Evolutionary conservation across 768 basidiomycete genomes (phyloP).

Genomic region (Lactifluus rugatus): DNA sequence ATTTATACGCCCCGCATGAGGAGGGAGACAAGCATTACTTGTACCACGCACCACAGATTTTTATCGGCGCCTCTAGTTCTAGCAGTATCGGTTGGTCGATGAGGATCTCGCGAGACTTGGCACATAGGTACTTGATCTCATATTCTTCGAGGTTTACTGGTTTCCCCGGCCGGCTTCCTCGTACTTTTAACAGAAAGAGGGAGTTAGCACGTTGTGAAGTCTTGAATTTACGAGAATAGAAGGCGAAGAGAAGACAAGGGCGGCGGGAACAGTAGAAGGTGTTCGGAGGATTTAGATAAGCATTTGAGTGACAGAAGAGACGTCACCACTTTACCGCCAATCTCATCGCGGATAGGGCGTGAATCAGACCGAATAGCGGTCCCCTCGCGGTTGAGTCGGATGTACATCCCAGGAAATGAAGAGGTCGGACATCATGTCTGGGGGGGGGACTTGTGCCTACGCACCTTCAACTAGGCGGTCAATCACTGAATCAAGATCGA

Average conservation of each 20-base stretch:
- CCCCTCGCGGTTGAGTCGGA: not conserved
- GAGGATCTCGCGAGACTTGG: constrained; percentile 96
- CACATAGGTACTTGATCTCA: constrained; percentile 98
- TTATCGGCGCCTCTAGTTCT: constrained; percentile 97
- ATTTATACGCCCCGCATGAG: not conserved
- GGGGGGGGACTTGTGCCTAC: constrained; percentile 25
- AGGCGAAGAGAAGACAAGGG: not conserved
- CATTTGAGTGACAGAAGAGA: not conserved
- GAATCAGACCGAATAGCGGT: not conserved
- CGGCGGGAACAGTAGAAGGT: not conserved
- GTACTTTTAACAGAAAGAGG: constrained; percentile 44
- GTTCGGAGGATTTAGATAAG: not conserved
- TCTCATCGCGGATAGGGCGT: not conserved
- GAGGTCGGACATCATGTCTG: not conserved
- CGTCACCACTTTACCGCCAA: not conserved
- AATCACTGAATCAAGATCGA: constrained; percentile 98
- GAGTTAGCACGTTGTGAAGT: not conserved
- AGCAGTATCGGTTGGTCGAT: constrained; percentile 96
- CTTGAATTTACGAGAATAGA: not conserved
- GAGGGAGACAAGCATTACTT: too few relatives aligned
- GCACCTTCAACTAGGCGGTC: constrained; percentile 95
- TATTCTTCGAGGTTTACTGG: constrained; percentile 95
- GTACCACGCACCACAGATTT: constrained; percentile 95
- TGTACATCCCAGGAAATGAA: not conserved
- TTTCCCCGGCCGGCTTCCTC: constrained; percentile 96